Base-by-base conservation (phyloP, 306 rosid genomes). In the Lathyrus tuberosus region DNA sequence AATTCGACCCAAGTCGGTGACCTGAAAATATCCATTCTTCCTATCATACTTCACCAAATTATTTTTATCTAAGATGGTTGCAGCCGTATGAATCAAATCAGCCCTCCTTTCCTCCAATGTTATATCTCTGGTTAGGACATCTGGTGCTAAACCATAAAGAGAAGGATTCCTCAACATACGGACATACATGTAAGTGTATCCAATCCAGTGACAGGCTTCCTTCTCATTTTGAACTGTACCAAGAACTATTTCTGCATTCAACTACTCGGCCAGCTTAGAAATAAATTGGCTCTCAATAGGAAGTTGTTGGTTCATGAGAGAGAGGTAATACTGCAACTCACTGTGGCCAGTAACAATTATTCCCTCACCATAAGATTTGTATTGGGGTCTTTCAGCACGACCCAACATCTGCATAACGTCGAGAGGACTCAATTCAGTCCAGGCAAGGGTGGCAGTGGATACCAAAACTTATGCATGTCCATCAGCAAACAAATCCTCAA, bases 361-460 rank as follows among this genome's bases (percentile, higher is more conserved):
- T 67, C 98, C 98, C 84, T 86, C 96, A 5, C 97, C 97, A 71
- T 85, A 81, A 1, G 96, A 77, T 82, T 94, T 97, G 62, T 47
- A 88, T 26, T 90, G 97, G 30, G 98, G 98, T 81, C 97, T 94
- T 68, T 97, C 98, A 7, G 98, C 98, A 67, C 98, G 96, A 78
- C 97, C 98, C 71, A 90, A 73, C 97, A 93, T 93, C 84, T 90
- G 98, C 98, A 90, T 93, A 59, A 93, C 85, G 75, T 93, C 93
- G 62, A 93, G 86, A 76, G 98, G 98, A 80, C 96, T 90, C 5
- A 93, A 84, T 76, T 90, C 98, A 72, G 97, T 94, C 98, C 97
- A n/a, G n/a, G n/a, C n/a, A n/a, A n/a, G n/a, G n/a, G n/a, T n/a
- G n/a, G n/a, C n/a, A n/a, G n/a, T n/a, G n/a, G n/a, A n/a, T n/a